These are phyloP conservation scores for Aspergillus nidulans DNA, from an alignment of 495 filamentous ascomycete genomes.

Conservation along the genomic window DNA sequence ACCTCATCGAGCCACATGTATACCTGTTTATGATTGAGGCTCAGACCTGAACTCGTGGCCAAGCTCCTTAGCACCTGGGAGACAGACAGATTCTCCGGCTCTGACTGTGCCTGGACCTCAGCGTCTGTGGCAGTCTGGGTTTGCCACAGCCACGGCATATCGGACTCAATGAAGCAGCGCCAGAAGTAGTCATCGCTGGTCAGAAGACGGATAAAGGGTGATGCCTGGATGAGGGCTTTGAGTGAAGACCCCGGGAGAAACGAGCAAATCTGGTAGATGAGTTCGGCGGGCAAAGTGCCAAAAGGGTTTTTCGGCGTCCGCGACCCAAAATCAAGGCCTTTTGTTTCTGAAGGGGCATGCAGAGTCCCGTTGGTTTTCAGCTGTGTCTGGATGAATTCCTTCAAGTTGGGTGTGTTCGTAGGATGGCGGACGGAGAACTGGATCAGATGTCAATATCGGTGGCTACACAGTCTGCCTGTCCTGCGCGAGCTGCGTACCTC, in stretches of 20 bases:
- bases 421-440: constrained; percentile 20
- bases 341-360: not conserved
- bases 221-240: constrained; percentile 15
- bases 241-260: constrained; percentile 15
- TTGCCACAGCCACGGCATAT: constrained; percentile 24
- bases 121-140: too few relatives aligned
- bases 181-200: constrained; percentile 21
- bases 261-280: constrained; percentile 19
- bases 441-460: not conserved
- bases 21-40: constrained; percentile 16
- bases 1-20: constrained; percentile 16
- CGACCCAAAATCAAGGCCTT: not conserved
- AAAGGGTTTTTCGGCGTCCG: constrained; percentile 17
- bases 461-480: too few relatives aligned
- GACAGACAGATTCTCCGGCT: not conserved
- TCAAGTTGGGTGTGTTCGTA: constrained; percentile 10
- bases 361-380: constrained; percentile 5
- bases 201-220: constrained; percentile 13
- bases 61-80: not conserved
- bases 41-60: not conserved
- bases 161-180: constrained; percentile 15
- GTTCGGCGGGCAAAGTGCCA: constrained; percentile 15
- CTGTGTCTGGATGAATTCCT: constrained; percentile 5
- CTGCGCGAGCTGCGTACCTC: constrained; percentile 20
- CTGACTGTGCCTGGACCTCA: not conserved